Evolutionary conservation across 768 basidiomycete genomes (phyloP), one percentile per base, ranked within the genome.

Genomic region (Tephrocybe sp.): DNA sequence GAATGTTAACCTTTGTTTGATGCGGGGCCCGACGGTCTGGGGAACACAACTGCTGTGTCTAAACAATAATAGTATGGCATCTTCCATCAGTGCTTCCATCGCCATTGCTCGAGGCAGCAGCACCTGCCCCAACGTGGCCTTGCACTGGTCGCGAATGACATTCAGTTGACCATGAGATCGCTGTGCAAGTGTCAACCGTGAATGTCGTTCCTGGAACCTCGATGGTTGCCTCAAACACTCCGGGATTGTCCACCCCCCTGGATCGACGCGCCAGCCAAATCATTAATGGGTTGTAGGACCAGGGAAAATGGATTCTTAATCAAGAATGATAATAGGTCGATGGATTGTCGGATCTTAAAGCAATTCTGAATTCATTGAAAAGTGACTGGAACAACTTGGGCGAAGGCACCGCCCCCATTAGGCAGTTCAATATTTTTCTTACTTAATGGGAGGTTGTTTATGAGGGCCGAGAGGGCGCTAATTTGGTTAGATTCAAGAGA

Each of bases 1-100:
- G 36, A 47, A 40, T 40, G 21, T 32, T 41, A 42, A 52, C n/a
- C 42, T 30, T 56, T 49, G 25, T 49, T 45, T 45, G 47, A 41
- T 30, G 28, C n/a, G n/a, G n/a, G n/a, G n/a, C n/a, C n/a, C n/a
- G n/a, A n/a, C n/a, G n/a, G n/a, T n/a, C n/a, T n/a, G n/a, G n/a
- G n/a, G n/a, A n/a, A n/a, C n/a, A n/a, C n/a, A n/a, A n/a, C n/a
- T n/a, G n/a, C n/a, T n/a, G n/a, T n/a, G n/a, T n/a, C n/a, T n/a
- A n/a, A n/a, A n/a, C n/a, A n/a, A n/a, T n/a, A n/a, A n/a, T n/a
- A n/a, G n/a, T n/a, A 28, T 18, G 16, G 26, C 3, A 15, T 32
- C 31, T 36, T 42, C 48, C 18, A 27, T 22, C 19, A 34, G 32
- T 13, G 24, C 34, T 18, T 35, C 9, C 22, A 15, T n/a, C n/a